phyloP scores from a whole-genome alignment of 139 green algal genomes.

The Bryopsis sp. region DNA sequence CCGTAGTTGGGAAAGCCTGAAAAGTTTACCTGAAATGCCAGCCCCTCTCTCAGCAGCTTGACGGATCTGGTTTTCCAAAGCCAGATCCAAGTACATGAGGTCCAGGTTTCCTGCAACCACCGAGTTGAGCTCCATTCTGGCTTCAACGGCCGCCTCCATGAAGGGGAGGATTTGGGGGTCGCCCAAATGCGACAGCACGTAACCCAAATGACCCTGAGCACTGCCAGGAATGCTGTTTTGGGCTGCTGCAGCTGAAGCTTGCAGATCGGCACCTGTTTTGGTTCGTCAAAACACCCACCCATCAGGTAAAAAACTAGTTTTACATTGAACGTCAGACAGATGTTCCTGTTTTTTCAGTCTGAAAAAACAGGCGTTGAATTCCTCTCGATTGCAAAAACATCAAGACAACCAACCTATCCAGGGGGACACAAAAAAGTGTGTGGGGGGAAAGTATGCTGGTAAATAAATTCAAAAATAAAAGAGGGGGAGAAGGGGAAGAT shows the following conservation, averaged over 20 bases:
- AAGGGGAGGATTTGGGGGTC: conserved; percentile 58
- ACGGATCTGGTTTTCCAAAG: conserved; percentile 80
- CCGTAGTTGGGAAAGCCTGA: neutral
- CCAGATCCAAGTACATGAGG: conserved; percentile 93
- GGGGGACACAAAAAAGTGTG: too few species aligned
- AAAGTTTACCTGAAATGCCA: conserved; percentile 22
- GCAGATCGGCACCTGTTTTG: conserved; percentile 72
- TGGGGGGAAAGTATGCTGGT: too few species aligned
- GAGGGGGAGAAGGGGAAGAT: too few species aligned
- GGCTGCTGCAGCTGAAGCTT: conserved; percentile 35
- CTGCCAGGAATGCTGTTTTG: conserved; percentile 25
- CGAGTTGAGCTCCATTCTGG: conserved; percentile 63
- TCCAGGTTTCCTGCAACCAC: conserved; percentile 52
- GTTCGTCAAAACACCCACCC: too few species aligned
- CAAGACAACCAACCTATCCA: too few species aligned
- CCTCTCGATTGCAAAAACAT: too few species aligned
- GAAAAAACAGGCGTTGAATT: too few species aligned
- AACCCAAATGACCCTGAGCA: neutral
- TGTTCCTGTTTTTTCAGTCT: too few species aligned
- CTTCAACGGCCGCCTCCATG: conserved; percentile 84
- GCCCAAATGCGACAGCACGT: conserved; percentile 9
- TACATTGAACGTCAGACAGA: too few species aligned
- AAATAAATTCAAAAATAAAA: too few species aligned
- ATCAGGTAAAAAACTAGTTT: too few species aligned
- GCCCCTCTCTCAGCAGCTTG: conserved; percentile 61